These are phyloP conservation scores for Cutaneotrichosporon spelunceum DNA, from an alignment of 1,284 basidiomycete species.

Conservation along the genomic window DNA sequence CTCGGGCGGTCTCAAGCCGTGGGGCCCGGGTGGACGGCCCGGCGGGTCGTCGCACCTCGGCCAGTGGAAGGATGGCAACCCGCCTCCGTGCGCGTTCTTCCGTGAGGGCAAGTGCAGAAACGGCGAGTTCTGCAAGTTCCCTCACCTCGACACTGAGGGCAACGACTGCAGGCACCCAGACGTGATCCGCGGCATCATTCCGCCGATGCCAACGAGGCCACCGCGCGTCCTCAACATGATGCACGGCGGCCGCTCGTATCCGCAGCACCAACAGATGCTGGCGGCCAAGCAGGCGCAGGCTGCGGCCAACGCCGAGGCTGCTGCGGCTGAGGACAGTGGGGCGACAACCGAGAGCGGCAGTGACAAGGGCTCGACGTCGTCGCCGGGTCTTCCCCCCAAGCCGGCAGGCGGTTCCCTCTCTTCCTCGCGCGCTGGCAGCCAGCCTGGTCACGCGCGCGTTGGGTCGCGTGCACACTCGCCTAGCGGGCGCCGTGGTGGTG, in stretches of 20 bases:
- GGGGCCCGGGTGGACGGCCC: slow-evolving; percentile 25
- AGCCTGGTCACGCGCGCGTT: slow-evolving; percentile 40
- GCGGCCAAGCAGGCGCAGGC: slow-evolving; percentile 18
- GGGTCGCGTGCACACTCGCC: slow-evolving; percentile 46
- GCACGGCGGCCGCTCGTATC: slow-evolving; percentile 27
- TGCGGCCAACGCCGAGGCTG: slow-evolving; percentile 13
- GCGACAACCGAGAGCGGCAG: slow-evolving; percentile 22
- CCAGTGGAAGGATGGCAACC: slow-evolving; percentile 50
- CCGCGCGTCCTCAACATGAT: slow-evolving; percentile 33
- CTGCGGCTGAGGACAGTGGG: slow-evolving; percentile 11
- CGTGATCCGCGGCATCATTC: slow-evolving; percentile 44
- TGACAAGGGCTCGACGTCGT: slow-evolving; percentile 9
- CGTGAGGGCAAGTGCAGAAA: slow-evolving; percentile 50
- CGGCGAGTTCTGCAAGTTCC: slow-evolving; percentile 52
- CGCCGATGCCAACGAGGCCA: slow-evolving; percentile 38
- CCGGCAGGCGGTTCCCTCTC: slow-evolving; percentile 25
- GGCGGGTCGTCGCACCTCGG: slow-evolving; percentile 34
- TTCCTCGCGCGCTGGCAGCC: slow-evolving; percentile 40
- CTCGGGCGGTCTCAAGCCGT: slow-evolving; percentile 43
- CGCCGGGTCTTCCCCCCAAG: slow-evolving; percentile 30
- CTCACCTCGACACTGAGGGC: slow-evolving; percentile 48
- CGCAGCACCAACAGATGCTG: slow-evolving; percentile 29
- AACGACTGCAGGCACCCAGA: slow-evolving; percentile 51
- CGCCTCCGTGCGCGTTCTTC: slow-evolving; percentile 51
- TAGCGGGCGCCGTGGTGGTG: slow-evolving; percentile 28